Conservation (phyloP, 75 land plant genomes). For the Azolla pinnata region DNA sequence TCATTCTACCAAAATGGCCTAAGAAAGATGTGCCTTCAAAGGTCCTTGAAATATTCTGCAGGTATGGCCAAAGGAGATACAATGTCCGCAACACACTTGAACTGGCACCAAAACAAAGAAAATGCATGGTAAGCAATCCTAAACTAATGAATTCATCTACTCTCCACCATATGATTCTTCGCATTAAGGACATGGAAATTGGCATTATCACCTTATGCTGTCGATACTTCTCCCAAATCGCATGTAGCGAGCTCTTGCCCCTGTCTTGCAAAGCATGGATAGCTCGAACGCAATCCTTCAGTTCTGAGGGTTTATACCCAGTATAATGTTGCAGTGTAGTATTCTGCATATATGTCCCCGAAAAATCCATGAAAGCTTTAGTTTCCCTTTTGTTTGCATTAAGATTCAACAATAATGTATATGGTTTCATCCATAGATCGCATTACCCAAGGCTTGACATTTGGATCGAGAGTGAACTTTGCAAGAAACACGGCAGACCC, state of each 20-base stretch:
- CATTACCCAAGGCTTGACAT: slow-evolving; percentile 59
- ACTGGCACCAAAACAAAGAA: slow-evolving; percentile 18
- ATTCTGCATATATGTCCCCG: slow-evolving; percentile 32
- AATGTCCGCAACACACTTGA: slow-evolving; percentile 39
- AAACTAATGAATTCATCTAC: not conserved
- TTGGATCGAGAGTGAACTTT: slow-evolving; percentile 42
- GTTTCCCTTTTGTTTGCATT: not conserved
- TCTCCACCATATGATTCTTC: not conserved
- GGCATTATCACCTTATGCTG: slow-evolving; percentile 80
- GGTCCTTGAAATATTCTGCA: slow-evolving; percentile 32
- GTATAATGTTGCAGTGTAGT: slow-evolving; percentile 28
- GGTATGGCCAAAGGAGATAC: slow-evolving; percentile 34
- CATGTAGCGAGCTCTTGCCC: slow-evolving; percentile 25
- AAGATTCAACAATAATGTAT: not conserved
- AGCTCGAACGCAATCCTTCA: slow-evolving; percentile 47
- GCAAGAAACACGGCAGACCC: slow-evolving; percentile 59
- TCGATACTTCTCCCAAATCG: slow-evolving; percentile 60
- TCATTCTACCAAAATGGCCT: too few relatives aligned
- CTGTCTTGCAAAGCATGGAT: slow-evolving; percentile 49
- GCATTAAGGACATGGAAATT: slow-evolving; percentile 12
- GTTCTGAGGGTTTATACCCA: slow-evolving; percentile 48
- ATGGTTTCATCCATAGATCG: not conserved
- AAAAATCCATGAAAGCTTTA: not conserved
- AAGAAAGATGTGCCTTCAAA: too few relatives aligned
- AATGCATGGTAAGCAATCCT: not conserved